Conservation (phyloP, 148 eudicot genomes). For the Camellia sinensis region DNA sequence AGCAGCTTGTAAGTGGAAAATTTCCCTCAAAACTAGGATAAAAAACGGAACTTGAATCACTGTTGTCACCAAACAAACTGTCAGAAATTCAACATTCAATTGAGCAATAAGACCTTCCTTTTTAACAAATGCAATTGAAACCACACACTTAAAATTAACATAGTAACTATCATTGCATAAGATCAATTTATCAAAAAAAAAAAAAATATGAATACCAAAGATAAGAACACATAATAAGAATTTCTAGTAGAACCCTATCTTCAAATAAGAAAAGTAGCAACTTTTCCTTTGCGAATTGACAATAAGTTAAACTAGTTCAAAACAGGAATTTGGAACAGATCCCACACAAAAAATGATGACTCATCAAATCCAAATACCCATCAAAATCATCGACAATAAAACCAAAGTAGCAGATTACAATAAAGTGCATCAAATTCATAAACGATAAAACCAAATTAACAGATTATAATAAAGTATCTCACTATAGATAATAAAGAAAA, state of each 20-base stretch:
- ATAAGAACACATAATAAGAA: background rate
- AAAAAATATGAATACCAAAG: background rate
- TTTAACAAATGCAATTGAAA: conserved; percentile 11
- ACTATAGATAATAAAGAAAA: conserved; percentile 1
- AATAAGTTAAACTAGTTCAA: background rate
- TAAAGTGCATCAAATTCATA: background rate
- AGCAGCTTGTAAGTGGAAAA: conserved; percentile 1
- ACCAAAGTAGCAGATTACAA: background rate
- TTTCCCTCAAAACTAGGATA: background rate
- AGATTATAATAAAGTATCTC: conserved; percentile 8
- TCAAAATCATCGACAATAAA: conserved; percentile 2
- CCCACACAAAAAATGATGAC: background rate
- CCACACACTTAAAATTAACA: conserved; percentile 8
- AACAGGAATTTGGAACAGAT: background rate
- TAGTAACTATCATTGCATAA: background rate
- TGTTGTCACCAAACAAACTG: background rate
- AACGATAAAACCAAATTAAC: conserved; percentile 1
- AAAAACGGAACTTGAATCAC: background rate
- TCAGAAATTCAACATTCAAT: background rate
- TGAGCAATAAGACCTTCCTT: background rate
- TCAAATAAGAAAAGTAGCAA: background rate
- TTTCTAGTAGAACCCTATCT: conserved; percentile 7
- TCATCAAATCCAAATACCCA: background rate
- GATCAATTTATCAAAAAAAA: conserved; percentile 1
- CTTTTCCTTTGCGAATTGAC: background rate